Percentiles rank a stretch among this genome's conserved stretches.
phyloP scores from a whole-genome alignment of 352 stramenopile genomes.

The Thraustotheca clavata region DNA sequence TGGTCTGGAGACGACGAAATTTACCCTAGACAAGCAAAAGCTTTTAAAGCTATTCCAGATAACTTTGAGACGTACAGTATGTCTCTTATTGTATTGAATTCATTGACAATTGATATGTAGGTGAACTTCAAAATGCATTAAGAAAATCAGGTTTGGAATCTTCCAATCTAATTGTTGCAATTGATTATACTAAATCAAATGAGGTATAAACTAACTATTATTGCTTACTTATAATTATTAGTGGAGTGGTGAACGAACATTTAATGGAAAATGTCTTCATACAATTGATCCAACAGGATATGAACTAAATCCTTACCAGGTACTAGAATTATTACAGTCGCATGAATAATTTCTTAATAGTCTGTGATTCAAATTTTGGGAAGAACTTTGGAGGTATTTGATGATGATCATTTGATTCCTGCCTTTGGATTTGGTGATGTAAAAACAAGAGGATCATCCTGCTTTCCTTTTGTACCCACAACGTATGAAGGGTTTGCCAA shows the following conservation, averaged over 20 bases:
- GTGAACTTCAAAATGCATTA: slow-evolving; percentile 53
- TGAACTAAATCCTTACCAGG: slow-evolving; percentile 52
- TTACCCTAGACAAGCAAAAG: not conserved
- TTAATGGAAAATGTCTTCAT: slow-evolving; percentile 50
- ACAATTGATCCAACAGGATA: slow-evolving; percentile 37
- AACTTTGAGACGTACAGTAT: slow-evolving; percentile 50
- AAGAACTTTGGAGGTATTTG: slow-evolving; percentile 50
- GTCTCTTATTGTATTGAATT: slow-evolving; percentile 29
- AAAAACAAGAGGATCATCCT: slow-evolving; percentile 37
- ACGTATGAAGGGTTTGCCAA: slow-evolving; percentile 49
- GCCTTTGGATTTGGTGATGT: slow-evolving; percentile 68
- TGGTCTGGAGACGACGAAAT: not conserved
- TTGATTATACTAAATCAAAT: slow-evolving; percentile 76
- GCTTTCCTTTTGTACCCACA: slow-evolving; percentile 49
- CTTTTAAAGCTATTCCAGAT: slow-evolving; percentile 41
- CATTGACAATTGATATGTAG: slow-evolving; percentile 37
- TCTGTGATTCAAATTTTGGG: slow-evolving; percentile 62
- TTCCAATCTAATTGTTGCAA: slow-evolving; percentile 56
- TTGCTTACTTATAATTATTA: too few species aligned
- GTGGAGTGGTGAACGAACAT: slow-evolving; percentile 52
- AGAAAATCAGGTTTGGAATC: slow-evolving; percentile 47
- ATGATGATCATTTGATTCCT: slow-evolving; percentile 65
- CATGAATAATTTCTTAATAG: slow-evolving; percentile 29
- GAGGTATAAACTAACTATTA: slow-evolving; percentile 32
- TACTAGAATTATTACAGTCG: slow-evolving; percentile 19